These are phyloP conservation scores for Boletellus deceptivus DNA, from an alignment of 1,284 basidiomycete species.

Conservation along the genomic window DNA sequence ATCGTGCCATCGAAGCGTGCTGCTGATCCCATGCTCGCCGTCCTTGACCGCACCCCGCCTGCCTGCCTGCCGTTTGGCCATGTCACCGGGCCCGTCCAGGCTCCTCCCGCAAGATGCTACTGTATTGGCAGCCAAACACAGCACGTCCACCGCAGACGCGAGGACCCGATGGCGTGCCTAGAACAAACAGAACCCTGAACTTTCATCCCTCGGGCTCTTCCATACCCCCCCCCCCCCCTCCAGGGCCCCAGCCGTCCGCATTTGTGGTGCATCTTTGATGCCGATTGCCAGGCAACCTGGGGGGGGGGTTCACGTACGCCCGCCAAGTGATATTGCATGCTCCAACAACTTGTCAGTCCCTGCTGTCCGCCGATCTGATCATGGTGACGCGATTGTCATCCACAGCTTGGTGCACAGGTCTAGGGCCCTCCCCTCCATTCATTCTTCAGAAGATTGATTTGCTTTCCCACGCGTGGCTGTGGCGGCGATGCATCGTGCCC, in stretches of 20 bases:
- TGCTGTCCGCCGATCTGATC: conserved; percentile 9
- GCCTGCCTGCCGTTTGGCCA: too few species aligned
- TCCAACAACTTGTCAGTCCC: too few species aligned
- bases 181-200: conserved; percentile 2
- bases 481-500: background rate
- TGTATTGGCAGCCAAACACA: background rate
- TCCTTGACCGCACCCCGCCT: background rate
- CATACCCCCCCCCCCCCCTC: too few species aligned
- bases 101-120: background rate
- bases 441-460: background rate
- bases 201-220: background rate
- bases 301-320: conserved; percentile 14
- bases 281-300: conserved; percentile 26
- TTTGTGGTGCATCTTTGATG: conserved; percentile 15
- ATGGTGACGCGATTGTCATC: conserved; percentile 3
- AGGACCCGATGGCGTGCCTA: too few species aligned
- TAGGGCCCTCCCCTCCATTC: background rate
- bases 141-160: background rate
- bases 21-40: background rate
- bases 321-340: background rate
- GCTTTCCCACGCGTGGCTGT: conserved; percentile 27
- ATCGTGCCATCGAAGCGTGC: conserved; percentile 8
- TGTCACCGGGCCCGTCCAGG: background rate
- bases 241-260: background rate
- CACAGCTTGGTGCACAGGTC: conserved; percentile 13